Evolutionary conservation across 805 yeast species (phyloP).

Genomic region (Starmera caribaea): DNA sequence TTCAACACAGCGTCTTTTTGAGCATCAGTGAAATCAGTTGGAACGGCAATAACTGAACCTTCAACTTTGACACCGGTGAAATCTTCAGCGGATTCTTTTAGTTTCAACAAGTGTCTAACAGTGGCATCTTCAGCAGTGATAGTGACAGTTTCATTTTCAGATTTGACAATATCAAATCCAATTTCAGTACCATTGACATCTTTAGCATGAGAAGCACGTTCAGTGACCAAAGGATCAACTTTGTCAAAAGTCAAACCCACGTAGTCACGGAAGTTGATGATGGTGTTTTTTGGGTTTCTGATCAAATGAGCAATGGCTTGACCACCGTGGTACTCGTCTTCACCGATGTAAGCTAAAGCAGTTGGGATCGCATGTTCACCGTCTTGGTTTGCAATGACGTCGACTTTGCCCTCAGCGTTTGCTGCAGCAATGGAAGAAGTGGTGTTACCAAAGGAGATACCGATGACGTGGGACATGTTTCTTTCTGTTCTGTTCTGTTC

Average conservation of each 20-base stretch:
- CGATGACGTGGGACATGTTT: conserved; percentile 56
- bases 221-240: conserved; percentile 56
- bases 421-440: conserved; percentile 91
- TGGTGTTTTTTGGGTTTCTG: conserved; percentile 82
- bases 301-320: conserved; percentile 90
- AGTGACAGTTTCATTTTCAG: conserved; percentile 38
- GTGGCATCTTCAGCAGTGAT: conserved; percentile 70
- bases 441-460: conserved; percentile 94
- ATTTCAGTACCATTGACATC: conserved; percentile 50
- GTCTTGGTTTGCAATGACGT: conserved; percentile 97
- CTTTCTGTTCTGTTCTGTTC: not conserved
- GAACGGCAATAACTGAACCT: conserved; percentile 82
- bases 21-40: conserved; percentile 71
- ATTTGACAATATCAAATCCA: conserved; percentile 48
- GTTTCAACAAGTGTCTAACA: conserved; percentile 72
- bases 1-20: conserved; percentile 58
- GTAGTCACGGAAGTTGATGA: conserved; percentile 88
- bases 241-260: conserved; percentile 68
- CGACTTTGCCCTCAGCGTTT: conserved; percentile 79
- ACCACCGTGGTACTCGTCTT: conserved; percentile 94
- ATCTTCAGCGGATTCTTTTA: conserved; percentile 86
- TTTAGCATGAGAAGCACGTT: conserved; percentile 58
- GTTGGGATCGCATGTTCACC: conserved; percentile 98
- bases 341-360: conserved; percentile 82
- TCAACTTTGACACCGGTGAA: conserved; percentile 75